Evolutionary conservation across 2,329 filamentous ascomycete genomes (phyloP).

Genomic region (Fusarium ambrosium): DNA sequence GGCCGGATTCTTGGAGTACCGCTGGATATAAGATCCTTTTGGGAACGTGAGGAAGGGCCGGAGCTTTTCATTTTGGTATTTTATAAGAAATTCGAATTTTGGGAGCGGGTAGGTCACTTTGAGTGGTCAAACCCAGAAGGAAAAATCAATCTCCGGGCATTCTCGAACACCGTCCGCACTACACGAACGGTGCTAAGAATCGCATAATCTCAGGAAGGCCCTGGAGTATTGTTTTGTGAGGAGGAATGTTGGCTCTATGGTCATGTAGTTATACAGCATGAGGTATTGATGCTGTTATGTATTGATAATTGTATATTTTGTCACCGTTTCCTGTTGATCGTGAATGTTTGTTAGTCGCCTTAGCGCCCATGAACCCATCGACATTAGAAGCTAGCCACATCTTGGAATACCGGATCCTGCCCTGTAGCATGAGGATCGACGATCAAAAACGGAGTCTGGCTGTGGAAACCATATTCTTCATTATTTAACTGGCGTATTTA

Average conservation of each 20-base stretch:
- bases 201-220: background rate
- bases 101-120: background rate
- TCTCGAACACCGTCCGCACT: background rate
- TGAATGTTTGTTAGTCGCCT: background rate
- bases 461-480: background rate
- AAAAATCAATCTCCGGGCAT: fast-evolving
- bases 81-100: background rate
- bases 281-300: background rate
- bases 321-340: background rate
- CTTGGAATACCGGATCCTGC: background rate
- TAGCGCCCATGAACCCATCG: no score
- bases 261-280: background rate
- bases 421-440: background rate
- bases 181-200: background rate
- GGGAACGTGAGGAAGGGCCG: no score
- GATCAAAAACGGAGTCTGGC: background rate
- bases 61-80: background rate
- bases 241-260: background rate
- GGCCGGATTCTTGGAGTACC: no score
- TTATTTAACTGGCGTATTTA: no score
- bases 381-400: background rate
- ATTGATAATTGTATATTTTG: background rate
- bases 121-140: slow-evolving; percentile 18
- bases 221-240: background rate
- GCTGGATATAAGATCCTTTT: no score